These are phyloP conservation scores for Schoenoplectus tabernaemontani DNA, from an alignment of 202 grass and related monocot genomes.

Conservation along the genomic window DNA sequence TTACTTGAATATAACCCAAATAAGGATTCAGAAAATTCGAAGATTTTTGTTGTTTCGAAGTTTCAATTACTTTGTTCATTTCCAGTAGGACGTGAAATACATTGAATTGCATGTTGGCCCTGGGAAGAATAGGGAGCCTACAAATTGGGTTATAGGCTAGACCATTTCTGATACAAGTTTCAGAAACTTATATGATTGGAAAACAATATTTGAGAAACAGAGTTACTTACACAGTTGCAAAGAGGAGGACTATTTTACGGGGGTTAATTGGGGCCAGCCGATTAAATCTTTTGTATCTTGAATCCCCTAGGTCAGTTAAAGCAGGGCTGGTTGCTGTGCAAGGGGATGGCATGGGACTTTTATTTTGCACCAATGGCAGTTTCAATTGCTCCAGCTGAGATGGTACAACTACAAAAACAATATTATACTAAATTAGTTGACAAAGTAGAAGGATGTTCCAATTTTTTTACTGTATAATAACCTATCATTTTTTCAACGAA, in stretches of 20 bases:
- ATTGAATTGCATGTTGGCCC: not conserved
- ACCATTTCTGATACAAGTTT: not conserved
- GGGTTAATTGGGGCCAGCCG: slow-evolving; percentile 52
- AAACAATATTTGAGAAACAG: not conserved
- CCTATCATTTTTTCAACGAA: not conserved
- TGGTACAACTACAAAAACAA: slow-evolving; percentile 43
- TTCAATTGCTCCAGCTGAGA: slow-evolving; percentile 76
- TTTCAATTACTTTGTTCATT: not conserved
- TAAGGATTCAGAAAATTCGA: not conserved
- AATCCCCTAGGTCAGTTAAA: slow-evolving; percentile 49
- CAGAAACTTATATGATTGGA: not conserved
- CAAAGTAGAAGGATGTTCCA: not conserved
- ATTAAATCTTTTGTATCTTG: slow-evolving; percentile 55
- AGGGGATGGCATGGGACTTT: slow-evolving; percentile 30
- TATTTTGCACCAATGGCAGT: slow-evolving; percentile 44
- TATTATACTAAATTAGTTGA: not conserved
- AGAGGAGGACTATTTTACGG: slow-evolving; percentile 78
- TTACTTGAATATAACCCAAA: slow-evolving; percentile 11
- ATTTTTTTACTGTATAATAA: not conserved
- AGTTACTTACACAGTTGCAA: slow-evolving; percentile 75
- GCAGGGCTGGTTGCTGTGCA: slow-evolving; percentile 37
- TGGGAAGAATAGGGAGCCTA: not conserved
- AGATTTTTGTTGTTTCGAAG: not conserved
- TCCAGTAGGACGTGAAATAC: not conserved
- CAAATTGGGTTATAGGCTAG: not conserved